Base-by-base conservation (phyloP, 2,329 filamentous ascomycete species). In the Botryotinia convoluta region DNA sequence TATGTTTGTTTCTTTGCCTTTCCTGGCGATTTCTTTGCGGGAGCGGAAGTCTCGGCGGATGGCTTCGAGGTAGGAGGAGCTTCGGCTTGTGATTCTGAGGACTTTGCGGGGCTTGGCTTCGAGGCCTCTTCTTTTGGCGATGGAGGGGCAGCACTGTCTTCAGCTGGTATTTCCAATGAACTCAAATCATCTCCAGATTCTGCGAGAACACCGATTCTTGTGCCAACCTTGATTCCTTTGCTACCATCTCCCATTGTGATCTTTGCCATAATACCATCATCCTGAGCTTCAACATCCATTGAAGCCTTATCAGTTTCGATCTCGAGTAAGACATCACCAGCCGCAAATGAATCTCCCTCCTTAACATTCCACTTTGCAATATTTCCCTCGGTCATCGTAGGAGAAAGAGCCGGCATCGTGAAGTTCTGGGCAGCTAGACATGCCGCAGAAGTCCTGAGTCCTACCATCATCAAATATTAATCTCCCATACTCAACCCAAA, bases 281-380 rank as follows among this genome's bases (percentile, higher is more conserved):
- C 94, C 84, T 96, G 94, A 59, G 94, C 94, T 85, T 97, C 94
- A 39, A 97, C 94, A 79, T 97, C 94, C 93, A 97, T 97, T 73
- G 93, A 93, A 72, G 94, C 94, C 87, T 97, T 97, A 83, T 97
- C 94, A 74, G 94, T 97, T 85, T 97, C 94, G 81, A 97, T 96
- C 84, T 97, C 94, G 74, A 97, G 89, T 69, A 97, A 87, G 45
- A 97, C 93, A 82, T 97, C 94, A 77, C 94, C 94, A 73, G 93
- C 92, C 68, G 88, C 86, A 83, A 94, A 97, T 69, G 89, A 87
- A 78, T 96, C 93, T 81, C 93, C 94, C 85, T 97, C 94, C 83
- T 95, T 95, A 79, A 97, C 88, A 82, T 90, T 92, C 94, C 94
- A 97, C 75, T 84, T 89, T 65, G 92, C 88, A 80, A 97, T 97